phyloP scores from a whole-genome alignment of 805 yeast genomes.

The Zygotorulaspora chibaensis region DNA sequence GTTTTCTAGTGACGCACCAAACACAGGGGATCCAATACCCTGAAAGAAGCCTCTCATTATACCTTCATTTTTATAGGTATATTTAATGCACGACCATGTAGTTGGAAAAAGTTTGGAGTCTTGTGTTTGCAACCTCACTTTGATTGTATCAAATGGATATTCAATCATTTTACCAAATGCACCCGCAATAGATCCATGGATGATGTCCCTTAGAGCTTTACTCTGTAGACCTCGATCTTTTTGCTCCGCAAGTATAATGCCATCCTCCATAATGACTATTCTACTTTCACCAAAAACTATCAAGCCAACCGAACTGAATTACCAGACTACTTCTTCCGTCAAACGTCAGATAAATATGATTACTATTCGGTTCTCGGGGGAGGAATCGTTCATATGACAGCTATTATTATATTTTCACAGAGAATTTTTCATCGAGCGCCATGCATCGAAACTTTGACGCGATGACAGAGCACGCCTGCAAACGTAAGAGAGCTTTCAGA shows the following conservation, averaged over 20 bases:
- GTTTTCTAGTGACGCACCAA: conserved; percentile 88
- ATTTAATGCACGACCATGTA: conserved; percentile 59
- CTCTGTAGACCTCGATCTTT: conserved; percentile 8
- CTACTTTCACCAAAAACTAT: background rate
- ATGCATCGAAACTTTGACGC: background rate
- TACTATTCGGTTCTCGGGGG: no score
- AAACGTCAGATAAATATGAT: no score
- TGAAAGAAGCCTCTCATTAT: conserved; percentile 65
- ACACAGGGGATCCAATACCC: conserved; percentile 72
- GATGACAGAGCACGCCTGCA: background rate
- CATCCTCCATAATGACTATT: conserved; percentile 7
- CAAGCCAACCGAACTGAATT: no score
- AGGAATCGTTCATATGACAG: background rate
- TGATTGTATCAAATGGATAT: conserved; percentile 89
- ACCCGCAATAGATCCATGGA: conserved; percentile 55
- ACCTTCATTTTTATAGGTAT: conserved; percentile 68
- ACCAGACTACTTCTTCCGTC: no score
- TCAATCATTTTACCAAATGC: conserved; percentile 80
- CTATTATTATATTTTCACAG: background rate
- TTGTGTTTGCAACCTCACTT: conserved; percentile 81
- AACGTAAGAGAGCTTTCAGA: background rate
- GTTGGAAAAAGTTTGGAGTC: conserved; percentile 53
- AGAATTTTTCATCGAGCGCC: conserved; percentile 1
- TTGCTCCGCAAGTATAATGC: conserved; percentile 12
- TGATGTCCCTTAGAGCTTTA: conserved; percentile 33